Evolutionary conservation across 306 rosid genomes (phyloP).

Genomic region (Phaseolus lunatus): DNA sequence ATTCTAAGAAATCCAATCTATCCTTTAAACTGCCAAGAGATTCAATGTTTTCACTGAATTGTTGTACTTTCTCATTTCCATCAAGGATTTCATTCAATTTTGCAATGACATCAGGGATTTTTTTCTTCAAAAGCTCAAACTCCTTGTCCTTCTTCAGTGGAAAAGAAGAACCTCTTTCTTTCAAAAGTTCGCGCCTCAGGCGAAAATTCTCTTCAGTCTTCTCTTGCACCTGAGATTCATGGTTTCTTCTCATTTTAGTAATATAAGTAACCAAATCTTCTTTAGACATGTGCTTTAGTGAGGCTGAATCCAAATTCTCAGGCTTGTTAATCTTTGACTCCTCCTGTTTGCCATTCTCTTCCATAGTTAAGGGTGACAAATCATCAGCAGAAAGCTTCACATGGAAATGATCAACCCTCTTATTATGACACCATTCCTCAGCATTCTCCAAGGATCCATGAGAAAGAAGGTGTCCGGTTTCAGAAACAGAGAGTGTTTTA

Average conservation of each 20-base stretch:
- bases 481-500: constrained; percentile 59
- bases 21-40: constrained; percentile 63
- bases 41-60: constrained; percentile 53
- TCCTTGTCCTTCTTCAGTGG: constrained; percentile 78
- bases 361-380: constrained; percentile 47
- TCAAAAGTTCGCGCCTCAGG: constrained; percentile 65
- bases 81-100: constrained; percentile 74
- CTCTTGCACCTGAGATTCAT: constrained; percentile 75
- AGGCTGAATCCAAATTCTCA: constrained; percentile 58
- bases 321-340: constrained; percentile 50
- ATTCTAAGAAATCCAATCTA: constrained; percentile 64
- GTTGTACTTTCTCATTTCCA: constrained; percentile 59
- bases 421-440: constrained; percentile 61
- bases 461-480: constrained; percentile 70
- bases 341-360: constrained; percentile 76
- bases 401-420: constrained; percentile 58
- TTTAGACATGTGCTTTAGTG: constrained; percentile 54
- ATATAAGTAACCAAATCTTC: constrained; percentile 64
- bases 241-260: constrained; percentile 79
- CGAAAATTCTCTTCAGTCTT: constrained; percentile 67
- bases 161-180: constrained; percentile 58
- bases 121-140: constrained; percentile 71
- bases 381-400: constrained; percentile 54
- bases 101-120: constrained; percentile 62
- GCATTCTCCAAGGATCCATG: constrained; percentile 69